Evolutionary conservation across 169 alveolate species (phyloP), one percentile per base, ranked within the genome.

Genomic region (Eimeria maxima): DNA sequence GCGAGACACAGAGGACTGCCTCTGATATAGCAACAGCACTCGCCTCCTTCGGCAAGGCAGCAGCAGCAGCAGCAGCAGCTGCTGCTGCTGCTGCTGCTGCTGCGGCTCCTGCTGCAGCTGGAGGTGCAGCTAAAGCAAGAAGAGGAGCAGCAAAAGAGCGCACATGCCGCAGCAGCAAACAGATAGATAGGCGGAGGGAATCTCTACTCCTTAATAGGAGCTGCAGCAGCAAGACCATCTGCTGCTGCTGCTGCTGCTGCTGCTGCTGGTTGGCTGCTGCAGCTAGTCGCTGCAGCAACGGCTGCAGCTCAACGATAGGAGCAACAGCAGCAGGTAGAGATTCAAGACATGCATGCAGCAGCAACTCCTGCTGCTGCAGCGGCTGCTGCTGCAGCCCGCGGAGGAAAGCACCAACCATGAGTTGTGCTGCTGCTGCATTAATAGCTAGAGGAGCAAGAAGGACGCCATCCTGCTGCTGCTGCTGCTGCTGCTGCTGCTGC

Each of bases 401-500:
- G 18, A 50, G 89, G 89, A 78, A 44, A 42, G 89, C 18, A 14
- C 67, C 89, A 60, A 78, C 14, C 89, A 78, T 44, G 22, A 78
- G 65, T 65, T 78, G 89, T 3, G 47, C 38, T 18, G 89, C 89
- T 6, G 65, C 89, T 44, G 89, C 89, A 78, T 78, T 78, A 29
- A 78, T 45, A 11, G 22, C 65, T 8, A 45, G 3, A 7, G 89
- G 38, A 1, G 89, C 57, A 33, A 78, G 22, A 65, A 60, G 29
- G 38, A 14, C 33, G 27, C 29, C 67, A 18, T 6, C 65, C 42
- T 38, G 89, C 89, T 38, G 89, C 89, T 78, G 38, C 33, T 47
- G 89, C 89, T 50, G 88, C 67, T 38, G 89, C 89, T 38, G 89
- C 60, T 78, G 67, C 89, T 13, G 89, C 89, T 38, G 89, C 89